A percentile compares a stretch with the other conserved stretches of the same genome.
Conservation (phyloP, 768 basidiomycete species). For the Mrakia blollopis region DNA sequence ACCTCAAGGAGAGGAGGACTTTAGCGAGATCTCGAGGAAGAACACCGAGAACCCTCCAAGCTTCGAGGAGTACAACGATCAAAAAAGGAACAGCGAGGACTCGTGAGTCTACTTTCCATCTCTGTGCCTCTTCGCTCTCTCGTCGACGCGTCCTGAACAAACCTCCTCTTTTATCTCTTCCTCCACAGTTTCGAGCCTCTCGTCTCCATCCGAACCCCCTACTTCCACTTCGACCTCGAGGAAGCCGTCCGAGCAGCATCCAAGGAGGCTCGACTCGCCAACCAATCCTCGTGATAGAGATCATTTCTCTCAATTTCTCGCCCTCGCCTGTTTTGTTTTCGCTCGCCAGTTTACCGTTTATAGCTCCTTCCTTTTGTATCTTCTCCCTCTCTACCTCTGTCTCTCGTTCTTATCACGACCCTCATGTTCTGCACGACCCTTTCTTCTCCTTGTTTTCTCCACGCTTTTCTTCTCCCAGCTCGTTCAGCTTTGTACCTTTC, state of each 20-base stretch:
- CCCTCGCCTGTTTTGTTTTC: neutral
- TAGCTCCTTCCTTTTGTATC: neutral
- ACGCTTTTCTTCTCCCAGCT: too few relatives aligned
- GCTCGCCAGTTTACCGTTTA: neutral
- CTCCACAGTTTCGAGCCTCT: conserved; percentile 29
- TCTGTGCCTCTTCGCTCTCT: neutral
- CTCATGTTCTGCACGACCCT: neutral
- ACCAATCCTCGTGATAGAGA: neutral
- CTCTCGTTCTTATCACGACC: neutral
- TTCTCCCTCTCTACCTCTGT: neutral
- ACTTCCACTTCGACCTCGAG: conserved; percentile 82
- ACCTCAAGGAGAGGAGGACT: conserved; percentile 35
- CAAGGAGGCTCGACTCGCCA: conserved; percentile 3
- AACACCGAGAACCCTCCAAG: neutral
- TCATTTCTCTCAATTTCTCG: too few relatives aligned
- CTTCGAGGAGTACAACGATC: neutral
- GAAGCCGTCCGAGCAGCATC: conserved; percentile 63
- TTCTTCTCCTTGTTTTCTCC: neutral
- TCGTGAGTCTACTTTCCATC: neutral
- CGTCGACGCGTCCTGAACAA: neutral
- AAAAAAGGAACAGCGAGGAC: neutral
- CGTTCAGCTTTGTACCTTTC: neutral
- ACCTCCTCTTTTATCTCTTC: neutral
- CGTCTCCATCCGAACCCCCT: conserved; percentile 41
- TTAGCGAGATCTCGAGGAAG: neutral